Base-by-base conservation (phyloP, 2,329 filamentous ascomycete genomes). In the Fusarium sacchari region DNA sequence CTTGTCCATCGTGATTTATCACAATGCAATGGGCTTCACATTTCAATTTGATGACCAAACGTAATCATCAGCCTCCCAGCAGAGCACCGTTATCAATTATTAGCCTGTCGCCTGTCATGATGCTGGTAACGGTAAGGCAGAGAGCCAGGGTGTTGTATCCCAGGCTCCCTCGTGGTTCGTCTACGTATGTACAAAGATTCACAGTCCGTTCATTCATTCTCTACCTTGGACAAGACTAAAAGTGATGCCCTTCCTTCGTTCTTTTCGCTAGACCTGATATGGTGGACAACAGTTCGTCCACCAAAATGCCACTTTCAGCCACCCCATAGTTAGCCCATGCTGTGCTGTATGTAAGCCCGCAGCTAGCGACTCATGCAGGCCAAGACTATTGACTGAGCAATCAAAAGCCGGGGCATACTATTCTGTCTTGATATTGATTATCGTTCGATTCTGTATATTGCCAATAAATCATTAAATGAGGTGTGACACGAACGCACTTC, bases 291-390 rank as follows among this genome's bases (percentile, higher is more conserved):
- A 56, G 56, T 65, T 68, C 40, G 40, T 63, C 47, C 49, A 44
- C 57, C 62, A 22, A 42, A 42, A 44, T 57, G 44, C 44, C 66
- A 47, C 55, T 24, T 43, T 64, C 47, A 66, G 60, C 64, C 65
- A 66, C 58, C 47, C 47, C 65, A 61, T n/a, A n/a, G n/a, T n/a
- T n/a, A n/a, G n/a, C n/a, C n/a, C n/a, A n/a, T n/a, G n/a, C n/a
- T n/a, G n/a, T 67, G 61, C 36, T 37, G 14, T 24, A 28, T 37
- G 14, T 24, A 28, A 69, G 44, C 44, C 59, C 65, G 53, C 26
- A 55, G 34, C 69, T 72, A 72, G 42, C 71, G 71, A 73, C 44
- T 73, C 71, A 73, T 73, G 71, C 57, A 57, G 39, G 47, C 43
- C 26, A 32, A 36, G 57, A 71, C 71, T 73, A 73, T 71, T 63